Base-by-base conservation (phyloP, 1,284 basidiomycete genomes). In the Clitocybe nebularis region DNA sequence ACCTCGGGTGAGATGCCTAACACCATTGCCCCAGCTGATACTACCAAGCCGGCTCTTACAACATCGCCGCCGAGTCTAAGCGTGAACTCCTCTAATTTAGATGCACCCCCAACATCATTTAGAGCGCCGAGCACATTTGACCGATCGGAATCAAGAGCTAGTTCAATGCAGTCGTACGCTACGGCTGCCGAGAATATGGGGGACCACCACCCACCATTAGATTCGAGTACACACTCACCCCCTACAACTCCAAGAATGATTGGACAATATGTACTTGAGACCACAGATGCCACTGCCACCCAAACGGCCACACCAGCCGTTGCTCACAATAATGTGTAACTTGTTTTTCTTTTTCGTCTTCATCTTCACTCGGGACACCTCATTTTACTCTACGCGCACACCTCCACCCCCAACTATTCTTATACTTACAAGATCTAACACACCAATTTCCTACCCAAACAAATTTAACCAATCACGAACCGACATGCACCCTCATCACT, bases 121-220 rank as follows among this genome's bases (percentile, higher is more conserved):
- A 52, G 55, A 24, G 40, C 50, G 2, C 44, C 49, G 14, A 50
- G 54, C 2, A 36, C 44, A 3, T 48, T 54, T 11, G 46, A 52
- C 10, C 57, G 62, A 5, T 52, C 60, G 2, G 59, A 57, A 41
- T 68, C 66, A 3, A 53, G 64, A 22, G 54, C 60, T 5, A 69
- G 66, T 41, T 63, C 67, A 3, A 52, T 57, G 29, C 52, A 55
- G 25, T 65, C 66, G 1, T 69, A 62, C 46, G 66, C 62, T 2
- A 71, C 69, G 2, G 69, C 69, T 3, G 46, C 43, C 1, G 68
- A 68, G 42, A 58, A 62, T 2, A 43, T 61, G 38, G 20, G 41
- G 17, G 20, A 41, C n/a, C 28, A n/a, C 9, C 23, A 33, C 11
- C 39, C 44, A 11, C 44, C 20, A 5, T 30, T 25, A 8, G 36